A percentile compares a stretch with the other conserved stretches of the same genome.
These are phyloP conservation scores for Apiospora phragmitis DNA, from an alignment of 2,329 filamentous ascomycete genomes.

Conservation along the genomic window DNA sequence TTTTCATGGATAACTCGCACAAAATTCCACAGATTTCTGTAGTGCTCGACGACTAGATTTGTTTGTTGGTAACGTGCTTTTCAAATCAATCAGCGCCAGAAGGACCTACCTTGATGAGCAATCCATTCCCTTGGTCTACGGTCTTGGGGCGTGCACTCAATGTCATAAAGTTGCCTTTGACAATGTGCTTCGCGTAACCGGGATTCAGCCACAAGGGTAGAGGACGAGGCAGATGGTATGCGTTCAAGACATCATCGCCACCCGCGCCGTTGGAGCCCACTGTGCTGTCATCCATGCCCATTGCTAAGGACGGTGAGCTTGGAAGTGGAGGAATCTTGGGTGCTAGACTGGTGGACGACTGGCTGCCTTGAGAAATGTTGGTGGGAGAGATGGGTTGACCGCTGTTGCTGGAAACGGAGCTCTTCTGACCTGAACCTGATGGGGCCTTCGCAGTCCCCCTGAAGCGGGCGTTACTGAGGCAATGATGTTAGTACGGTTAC, in stretches of 20 bases:
- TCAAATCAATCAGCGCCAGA: neutral
- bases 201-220: slow-evolving; percentile 75
- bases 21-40: slow-evolving; percentile 85
- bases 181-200: slow-evolving; percentile 78
- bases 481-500: slow-evolving; percentile 25
- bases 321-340: slow-evolving; percentile 63
- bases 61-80: neutral
- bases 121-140: slow-evolving; percentile 93
- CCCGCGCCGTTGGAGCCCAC: slow-evolving; percentile 42
- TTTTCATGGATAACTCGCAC: slow-evolving; percentile 85
- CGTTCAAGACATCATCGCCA: slow-evolving; percentile 56
- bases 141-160: slow-evolving; percentile 90
- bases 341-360: slow-evolving; percentile 52
- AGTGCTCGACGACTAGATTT: slow-evolving; percentile 81
- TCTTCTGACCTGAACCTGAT: slow-evolving; percentile 42
- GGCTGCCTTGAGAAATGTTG: slow-evolving; percentile 46
- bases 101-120: slow-evolving; percentile 78
- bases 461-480: slow-evolving; percentile 56
- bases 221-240: slow-evolving; percentile 65
- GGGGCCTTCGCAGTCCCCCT: slow-evolving; percentile 56
- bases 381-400: slow-evolving; percentile 51
- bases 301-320: slow-evolving; percentile 64
- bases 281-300: slow-evolving; percentile 65
- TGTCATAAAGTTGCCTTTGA: slow-evolving; percentile 97
- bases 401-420: slow-evolving; percentile 49